Conservation (phyloP, 2,329 filamentous ascomycete genomes). For the Pseudogymnoascus verrucosus region DNA sequence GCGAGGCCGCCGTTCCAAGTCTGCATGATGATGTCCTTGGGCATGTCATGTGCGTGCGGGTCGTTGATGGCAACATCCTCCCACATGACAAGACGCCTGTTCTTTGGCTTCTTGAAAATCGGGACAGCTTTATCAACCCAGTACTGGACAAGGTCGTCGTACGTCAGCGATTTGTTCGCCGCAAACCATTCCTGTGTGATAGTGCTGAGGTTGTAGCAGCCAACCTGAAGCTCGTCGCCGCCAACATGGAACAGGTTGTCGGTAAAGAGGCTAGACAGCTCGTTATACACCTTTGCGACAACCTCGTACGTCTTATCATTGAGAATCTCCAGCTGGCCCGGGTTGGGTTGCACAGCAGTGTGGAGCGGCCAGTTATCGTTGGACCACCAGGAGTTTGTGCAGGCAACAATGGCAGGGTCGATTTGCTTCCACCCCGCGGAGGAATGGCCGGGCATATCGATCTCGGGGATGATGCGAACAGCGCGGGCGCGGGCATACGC, state of each 20-base stretch:
- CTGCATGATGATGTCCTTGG: slow-evolving; percentile 66
- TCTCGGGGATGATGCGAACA: slow-evolving; percentile 63
- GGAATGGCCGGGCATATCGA: slow-evolving; percentile 73
- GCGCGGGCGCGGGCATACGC: slow-evolving; percentile 60
- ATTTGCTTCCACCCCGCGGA: slow-evolving; percentile 51
- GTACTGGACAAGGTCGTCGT: slow-evolving; percentile 59
- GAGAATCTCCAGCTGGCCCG: slow-evolving; percentile 57
- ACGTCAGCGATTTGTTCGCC: slow-evolving; percentile 60
- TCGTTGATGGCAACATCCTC: slow-evolving; percentile 72
- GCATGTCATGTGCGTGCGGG: slow-evolving; percentile 42
- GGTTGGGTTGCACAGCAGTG: slow-evolving; percentile 51
- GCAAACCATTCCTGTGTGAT: slow-evolving; percentile 53
- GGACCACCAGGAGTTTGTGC: slow-evolving; percentile 51
- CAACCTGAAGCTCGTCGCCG: slow-evolving; percentile 62
- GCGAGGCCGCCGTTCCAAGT: slow-evolving; percentile 60
- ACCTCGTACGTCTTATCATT: slow-evolving; percentile 61
- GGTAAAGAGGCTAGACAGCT: slow-evolving; percentile 61
- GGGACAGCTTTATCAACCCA: slow-evolving; percentile 57
- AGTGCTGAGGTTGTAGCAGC: slow-evolving; percentile 50
- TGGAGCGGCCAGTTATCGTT: slow-evolving; percentile 54
- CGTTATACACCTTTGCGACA: slow-evolving; percentile 49
- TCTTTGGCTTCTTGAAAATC: slow-evolving; percentile 51
- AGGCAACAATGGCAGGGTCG: slow-evolving; percentile 57
- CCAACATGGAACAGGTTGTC: slow-evolving; percentile 78
- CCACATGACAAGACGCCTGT: slow-evolving; percentile 62